Percentiles rank a stretch among this genome's conserved stretches.
phyloP scores from a whole-genome alignment of 73 alveolate genomes.

The Effrenium voratum region DNA sequence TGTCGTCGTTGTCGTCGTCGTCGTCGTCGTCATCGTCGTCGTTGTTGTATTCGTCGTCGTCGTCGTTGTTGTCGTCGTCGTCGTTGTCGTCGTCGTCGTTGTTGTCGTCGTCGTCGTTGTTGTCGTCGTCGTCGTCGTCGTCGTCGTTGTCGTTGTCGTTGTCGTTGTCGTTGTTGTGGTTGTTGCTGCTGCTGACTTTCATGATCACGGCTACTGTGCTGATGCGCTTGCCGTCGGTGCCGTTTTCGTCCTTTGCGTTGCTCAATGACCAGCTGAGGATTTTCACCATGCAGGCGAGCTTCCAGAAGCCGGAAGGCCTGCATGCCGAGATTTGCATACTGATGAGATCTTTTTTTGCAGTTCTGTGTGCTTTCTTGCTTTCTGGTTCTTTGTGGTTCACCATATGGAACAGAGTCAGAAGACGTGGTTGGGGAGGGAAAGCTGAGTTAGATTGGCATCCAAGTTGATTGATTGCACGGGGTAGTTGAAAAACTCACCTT shows the following conservation, averaged over 20 bases:
- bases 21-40: not conserved
- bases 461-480: too few species aligned
- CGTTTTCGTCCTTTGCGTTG: not conserved
- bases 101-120: not conserved
- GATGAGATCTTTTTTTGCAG: not conserved
- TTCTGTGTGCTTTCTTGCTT: not conserved
- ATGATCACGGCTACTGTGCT: not conserved
- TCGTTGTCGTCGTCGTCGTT: not conserved
- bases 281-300: slow-evolving; percentile 89
- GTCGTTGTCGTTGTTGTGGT: not conserved
- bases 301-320: slow-evolving; percentile 58
- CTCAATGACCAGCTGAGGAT: not conserved
- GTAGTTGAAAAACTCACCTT: too few species aligned
- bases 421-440: too few species aligned
- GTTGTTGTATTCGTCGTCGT: not conserved
- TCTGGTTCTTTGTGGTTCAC: too few species aligned
- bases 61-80: not conserved
- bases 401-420: too few species aligned
- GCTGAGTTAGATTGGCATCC: too few species aligned
- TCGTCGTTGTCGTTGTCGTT: not conserved
- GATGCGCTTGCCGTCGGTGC: not conserved
- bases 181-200: not conserved
- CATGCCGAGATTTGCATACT: not conserved
- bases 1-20: not conserved
- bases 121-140: not conserved